Evolutionary conservation across 495 filamentous ascomycete species (phyloP), one percentile per base, ranked within the genome.

Genomic region (Penicillium nucicola): DNA sequence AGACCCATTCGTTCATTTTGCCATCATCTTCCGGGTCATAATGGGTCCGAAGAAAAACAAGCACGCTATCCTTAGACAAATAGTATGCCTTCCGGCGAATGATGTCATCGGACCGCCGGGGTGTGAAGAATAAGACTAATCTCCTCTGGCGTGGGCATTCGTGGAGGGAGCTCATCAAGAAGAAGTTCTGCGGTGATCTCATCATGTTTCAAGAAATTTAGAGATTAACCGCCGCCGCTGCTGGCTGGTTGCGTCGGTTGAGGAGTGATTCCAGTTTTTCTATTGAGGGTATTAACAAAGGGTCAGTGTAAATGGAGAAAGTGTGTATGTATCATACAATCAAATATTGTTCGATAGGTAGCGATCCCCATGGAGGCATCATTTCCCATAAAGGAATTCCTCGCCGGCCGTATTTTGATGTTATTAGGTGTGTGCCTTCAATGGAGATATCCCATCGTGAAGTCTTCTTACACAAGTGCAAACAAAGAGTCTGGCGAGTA

Each of bases 161-260:
- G 53, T 5, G 45, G 10, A 11, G 23, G 15, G 3, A 37, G 53
- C 13, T 28, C 15, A 13, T 22, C 42, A 15, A 45, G 50, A 14
- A 38, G 34, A 17, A 36, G 40, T 20, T 58, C 45, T 33, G n/a
- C 6, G n/a, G 45, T 35, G 28, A 46, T 40, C 19, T 56, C 25
- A 19, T 58, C 50, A 11, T 50, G 55, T 22, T 58, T n/a, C 18
- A 17, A 58, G 17, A 34, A 50, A 58, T 28, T 46, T n/a, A 5
- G 38, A 18, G 19, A 59, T 52, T 4, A 59, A 44, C 19, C 46
- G 56, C 3, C 17, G 15, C 13, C 56, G 56, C 42, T 59, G 56
- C 17, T 50, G 20, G 28, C 18, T 30, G 20, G 50, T 35, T 3
- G 41, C 22, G 22, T 58, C 50, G 9, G 45, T 28, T 18, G 45